Evolutionary conservation across 2,329 filamentous ascomycete genomes (phyloP).

Genomic region (Fusarium azukiicola): DNA sequence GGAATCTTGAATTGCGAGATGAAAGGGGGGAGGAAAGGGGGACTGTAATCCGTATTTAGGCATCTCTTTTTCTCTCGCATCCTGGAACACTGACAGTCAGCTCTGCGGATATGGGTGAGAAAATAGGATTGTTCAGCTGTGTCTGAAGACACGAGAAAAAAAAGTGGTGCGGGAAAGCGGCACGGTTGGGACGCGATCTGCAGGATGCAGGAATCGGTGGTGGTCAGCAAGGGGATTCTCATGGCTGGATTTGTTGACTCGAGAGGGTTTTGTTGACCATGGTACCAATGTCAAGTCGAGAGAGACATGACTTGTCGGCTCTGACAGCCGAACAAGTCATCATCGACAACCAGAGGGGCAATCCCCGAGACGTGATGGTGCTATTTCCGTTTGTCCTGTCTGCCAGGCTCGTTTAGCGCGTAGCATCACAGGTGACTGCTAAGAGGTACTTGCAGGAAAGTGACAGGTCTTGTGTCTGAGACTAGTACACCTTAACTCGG

Average conservation of each 20-base stretch:
- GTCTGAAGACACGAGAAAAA: neutral
- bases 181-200: neutral
- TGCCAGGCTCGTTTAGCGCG: constrained; percentile 11
- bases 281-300: neutral
- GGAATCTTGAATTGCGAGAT: neutral
- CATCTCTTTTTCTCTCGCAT: constrained; percentile 3
- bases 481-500: neutral
- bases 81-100: neutral
- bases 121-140: neutral
- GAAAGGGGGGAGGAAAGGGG: constrained; percentile 1
- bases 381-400: constrained; percentile 2
- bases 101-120: neutral
- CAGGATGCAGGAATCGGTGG: neutral
- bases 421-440: neutral
- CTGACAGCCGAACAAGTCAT: constrained; percentile 6
- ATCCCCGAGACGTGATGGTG: neutral
- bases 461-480: neutral
- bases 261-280: neutral
- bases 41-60: constrained; percentile 12
- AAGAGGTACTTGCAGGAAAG: neutral
- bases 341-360: neutral
- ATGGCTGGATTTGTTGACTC: neutral
- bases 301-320: constrained; percentile 6
- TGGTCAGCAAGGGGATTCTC: constrained; percentile 5
- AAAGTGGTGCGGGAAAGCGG: constrained; percentile 7